Percentiles rank a stretch among this genome's conserved stretches.
These are phyloP conservation scores for Cyclaneusma minus DNA, from an alignment of 2,329 filamentous ascomycete genomes.

Conservation along the genomic window DNA sequence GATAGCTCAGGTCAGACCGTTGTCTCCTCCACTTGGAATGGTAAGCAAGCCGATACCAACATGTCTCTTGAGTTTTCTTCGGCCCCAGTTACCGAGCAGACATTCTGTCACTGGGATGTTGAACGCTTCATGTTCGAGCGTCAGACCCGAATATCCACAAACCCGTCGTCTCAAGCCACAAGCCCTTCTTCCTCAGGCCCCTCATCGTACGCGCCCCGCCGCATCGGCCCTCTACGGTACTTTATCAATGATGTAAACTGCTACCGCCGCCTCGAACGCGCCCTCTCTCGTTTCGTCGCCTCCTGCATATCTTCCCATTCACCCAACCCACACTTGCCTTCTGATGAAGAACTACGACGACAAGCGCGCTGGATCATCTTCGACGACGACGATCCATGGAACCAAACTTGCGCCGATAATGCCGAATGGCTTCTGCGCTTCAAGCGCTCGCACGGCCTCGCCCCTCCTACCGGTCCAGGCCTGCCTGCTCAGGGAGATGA, in stretches of 20 bases:
- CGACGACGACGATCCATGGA: constrained; percentile 50
- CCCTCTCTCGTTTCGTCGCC: constrained; percentile 35
- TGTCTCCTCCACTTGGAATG: constrained; percentile 7
- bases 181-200: too few relatives aligned
- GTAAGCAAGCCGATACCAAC: too few relatives aligned
- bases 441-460: constrained; percentile 40
- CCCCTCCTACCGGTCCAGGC: constrained; percentile 32
- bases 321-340: constrained; percentile 40
- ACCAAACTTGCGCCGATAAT: constrained; percentile 48
- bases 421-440: constrained; percentile 47
- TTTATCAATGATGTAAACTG: constrained; percentile 46
- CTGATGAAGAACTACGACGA: constrained; percentile 46
- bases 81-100: too few relatives aligned
- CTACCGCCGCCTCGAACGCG: constrained; percentile 37
- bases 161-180: too few relatives aligned
- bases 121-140: too few relatives aligned
- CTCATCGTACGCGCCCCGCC: too few relatives aligned
- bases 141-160: too few relatives aligned
- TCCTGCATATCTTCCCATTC: constrained; percentile 42
- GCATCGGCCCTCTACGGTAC: constrained; percentile 19
- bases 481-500: constrained; percentile 21
- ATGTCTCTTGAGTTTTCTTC: too few relatives aligned
- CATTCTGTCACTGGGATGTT: too few relatives aligned
- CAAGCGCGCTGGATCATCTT: constrained; percentile 48
- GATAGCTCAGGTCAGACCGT: constrained; percentile 7